Evolutionary conservation across 352 stramenopile species (phyloP).

Genomic region (Pythium diclinum): DNA sequence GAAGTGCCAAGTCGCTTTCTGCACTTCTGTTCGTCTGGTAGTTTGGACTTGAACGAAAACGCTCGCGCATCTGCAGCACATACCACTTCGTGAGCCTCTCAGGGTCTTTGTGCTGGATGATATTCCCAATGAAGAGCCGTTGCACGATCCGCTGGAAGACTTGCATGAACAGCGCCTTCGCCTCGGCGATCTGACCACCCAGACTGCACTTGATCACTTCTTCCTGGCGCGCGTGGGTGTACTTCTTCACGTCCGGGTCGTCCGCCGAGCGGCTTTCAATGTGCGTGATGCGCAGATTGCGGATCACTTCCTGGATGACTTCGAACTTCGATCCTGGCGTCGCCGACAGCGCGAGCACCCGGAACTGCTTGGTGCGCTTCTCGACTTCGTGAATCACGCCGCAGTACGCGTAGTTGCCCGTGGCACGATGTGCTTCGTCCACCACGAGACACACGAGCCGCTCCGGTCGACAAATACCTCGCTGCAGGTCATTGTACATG

Average conservation of each 20-base stretch:
- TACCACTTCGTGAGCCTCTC: constrained; percentile 79
- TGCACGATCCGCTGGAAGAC: constrained; percentile 64
- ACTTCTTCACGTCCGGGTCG: constrained; percentile 92
- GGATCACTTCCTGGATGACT: constrained; percentile 94
- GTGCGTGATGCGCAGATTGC: constrained; percentile 92
- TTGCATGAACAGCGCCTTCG: constrained; percentile 63
- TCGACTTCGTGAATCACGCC: constrained; percentile 84
- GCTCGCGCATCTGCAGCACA: constrained; percentile 72
- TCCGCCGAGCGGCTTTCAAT: constrained; percentile 95
- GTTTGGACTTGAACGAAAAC: constrained; percentile 60
- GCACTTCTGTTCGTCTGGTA: constrained; percentile 67
- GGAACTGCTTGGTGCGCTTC: constrained; percentile 75
- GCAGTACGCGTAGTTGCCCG: constrained; percentile 96
- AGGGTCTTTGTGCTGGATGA: constrained; percentile 66
- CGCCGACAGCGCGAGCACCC: constrained; percentile 94
- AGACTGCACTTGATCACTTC: constrained; percentile 79
- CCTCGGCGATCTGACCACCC: constrained; percentile 51
- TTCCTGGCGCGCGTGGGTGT: constrained; percentile 79
- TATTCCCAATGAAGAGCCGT: constrained; percentile 47
- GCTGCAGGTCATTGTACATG: constrained; percentile 94
- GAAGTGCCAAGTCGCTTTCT: constrained; percentile 72
- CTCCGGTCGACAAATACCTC: constrained; percentile 66
- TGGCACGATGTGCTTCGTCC: constrained; percentile 97
- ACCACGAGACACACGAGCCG: constrained; percentile 96
- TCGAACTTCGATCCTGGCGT: constrained; percentile 96